Conservation (phyloP, 371 early-diverging fungal genomes). For the Caulochytrium protostelioides region DNA sequence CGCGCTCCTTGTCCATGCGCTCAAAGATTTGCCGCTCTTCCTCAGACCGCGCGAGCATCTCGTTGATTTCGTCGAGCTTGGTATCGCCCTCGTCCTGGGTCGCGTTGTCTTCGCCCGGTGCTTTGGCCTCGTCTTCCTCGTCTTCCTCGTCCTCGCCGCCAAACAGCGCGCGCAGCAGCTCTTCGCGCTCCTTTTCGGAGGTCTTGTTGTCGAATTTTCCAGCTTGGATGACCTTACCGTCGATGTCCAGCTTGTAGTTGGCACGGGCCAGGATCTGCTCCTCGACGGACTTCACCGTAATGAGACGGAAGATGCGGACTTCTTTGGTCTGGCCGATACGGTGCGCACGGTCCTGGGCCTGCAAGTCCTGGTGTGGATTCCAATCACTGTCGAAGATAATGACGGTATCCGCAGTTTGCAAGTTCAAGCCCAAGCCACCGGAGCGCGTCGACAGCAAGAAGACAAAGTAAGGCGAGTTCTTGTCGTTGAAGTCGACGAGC, state of each 20-base stretch:
- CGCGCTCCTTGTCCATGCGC: constrained; percentile 45
- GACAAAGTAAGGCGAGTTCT: constrained; percentile 62
- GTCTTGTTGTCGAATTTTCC: constrained; percentile 96
- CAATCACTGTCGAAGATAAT: constrained; percentile 99
- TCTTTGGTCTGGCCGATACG: constrained; percentile 99
- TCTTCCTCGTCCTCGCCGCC: constrained; percentile 43
- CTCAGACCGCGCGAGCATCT: constrained; percentile 36
- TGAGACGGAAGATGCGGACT: constrained; percentile 94
- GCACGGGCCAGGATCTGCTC: constrained; percentile 89
- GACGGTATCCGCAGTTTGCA: constrained; percentile 98
- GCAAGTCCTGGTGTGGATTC: constrained; percentile 97
- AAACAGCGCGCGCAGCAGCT: constrained; percentile 60
- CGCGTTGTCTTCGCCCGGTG: neutral
- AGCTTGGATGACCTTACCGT: constrained; percentile 96
- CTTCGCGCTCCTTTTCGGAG: constrained; percentile 78
- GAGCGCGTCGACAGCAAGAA: constrained; percentile 97
- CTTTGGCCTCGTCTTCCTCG: constrained; percentile 30
- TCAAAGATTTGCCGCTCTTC: constrained; percentile 48
- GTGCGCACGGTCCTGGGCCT: constrained; percentile 99
- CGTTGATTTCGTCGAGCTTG: constrained; percentile 70
- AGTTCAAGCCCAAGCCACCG: constrained; percentile 97
- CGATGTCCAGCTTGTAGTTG: constrained; percentile 88
- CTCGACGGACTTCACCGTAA: constrained; percentile 87
- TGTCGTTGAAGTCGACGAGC: constrained; percentile 63
- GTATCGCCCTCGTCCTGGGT: constrained; percentile 49